These are phyloP conservation scores for Jackrogersella minutella DNA, from an alignment of 495 filamentous ascomycete genomes.

Conservation along the genomic window DNA sequence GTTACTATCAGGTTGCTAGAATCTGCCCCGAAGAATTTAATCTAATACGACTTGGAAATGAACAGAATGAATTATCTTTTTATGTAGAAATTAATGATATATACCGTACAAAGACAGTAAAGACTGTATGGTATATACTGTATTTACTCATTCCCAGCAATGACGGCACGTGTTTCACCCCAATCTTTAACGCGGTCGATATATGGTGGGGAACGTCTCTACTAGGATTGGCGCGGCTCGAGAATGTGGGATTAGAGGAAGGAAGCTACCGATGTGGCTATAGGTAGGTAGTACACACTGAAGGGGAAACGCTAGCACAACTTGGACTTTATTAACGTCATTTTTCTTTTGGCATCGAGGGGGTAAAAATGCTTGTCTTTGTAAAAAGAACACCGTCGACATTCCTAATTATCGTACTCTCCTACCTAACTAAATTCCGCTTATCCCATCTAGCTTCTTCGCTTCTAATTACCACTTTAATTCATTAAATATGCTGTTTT, in stretches of 20 bases:
- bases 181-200: conserved; percentile 18
- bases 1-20: too few species aligned
- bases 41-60: too few species aligned
- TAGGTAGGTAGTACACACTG: not conserved
- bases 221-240: conserved; percentile 13
- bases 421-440: not conserved
- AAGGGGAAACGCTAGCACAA: conserved; percentile 3
- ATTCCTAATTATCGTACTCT: conserved; percentile 9
- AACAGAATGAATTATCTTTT: too few species aligned
- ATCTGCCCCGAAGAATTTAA: too few species aligned
- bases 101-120: not conserved
- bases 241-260: conserved; percentile 8
- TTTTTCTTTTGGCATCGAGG: conserved; percentile 33
- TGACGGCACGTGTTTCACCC: conserved; percentile 16
- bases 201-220: conserved; percentile 25
- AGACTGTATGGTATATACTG: not conserved
- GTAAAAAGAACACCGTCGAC: conserved; percentile 33
- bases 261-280: too few species aligned
- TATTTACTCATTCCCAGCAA: not conserved
- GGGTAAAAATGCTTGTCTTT: conserved; percentile 26
- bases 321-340: conserved; percentile 36
- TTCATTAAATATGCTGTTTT: conserved; percentile 22
- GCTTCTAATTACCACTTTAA: not conserved
- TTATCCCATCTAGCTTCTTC: not conserved
- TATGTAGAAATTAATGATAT: too few species aligned